Percentiles rank a stretch among this genome's conserved stretches.
Conservation (phyloP, 352 stramenopile genomes). For the Stephanocyclus meneghinianus region DNA sequence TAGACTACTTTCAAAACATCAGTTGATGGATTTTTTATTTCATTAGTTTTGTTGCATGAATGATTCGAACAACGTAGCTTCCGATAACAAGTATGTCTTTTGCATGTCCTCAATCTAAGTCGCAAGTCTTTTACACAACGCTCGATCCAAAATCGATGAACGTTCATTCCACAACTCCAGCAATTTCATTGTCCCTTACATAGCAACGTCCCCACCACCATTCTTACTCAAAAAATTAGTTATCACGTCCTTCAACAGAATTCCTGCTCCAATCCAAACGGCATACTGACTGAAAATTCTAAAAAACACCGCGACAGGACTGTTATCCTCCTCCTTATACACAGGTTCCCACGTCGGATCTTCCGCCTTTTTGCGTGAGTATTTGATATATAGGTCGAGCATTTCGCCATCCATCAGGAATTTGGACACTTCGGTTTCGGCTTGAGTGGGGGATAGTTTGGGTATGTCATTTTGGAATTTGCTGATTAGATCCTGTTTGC, state of each 20-base stretch:
- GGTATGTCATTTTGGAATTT: conserved; percentile 73
- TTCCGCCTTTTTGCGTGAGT: conserved; percentile 56
- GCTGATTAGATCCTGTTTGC: conserved; percentile 62
- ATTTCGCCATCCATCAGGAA: conserved; percentile 80
- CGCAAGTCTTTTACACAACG: too few species aligned
- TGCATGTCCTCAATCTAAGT: too few species aligned
- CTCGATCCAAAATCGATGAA: too few species aligned
- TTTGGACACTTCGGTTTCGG: conserved; percentile 63
- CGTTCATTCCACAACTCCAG: background rate
- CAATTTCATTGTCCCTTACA: background rate
- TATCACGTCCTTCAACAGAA: conserved; percentile 46
- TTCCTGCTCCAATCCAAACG: conserved; percentile 59
- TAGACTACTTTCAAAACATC: too few species aligned
- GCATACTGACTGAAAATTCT: conserved; percentile 58
- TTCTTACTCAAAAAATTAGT: conserved; percentile 22
- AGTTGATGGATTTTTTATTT: too few species aligned
- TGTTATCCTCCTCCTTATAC: conserved; percentile 35
- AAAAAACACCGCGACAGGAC: conserved; percentile 12
- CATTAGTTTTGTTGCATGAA: too few species aligned
- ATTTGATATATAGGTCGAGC: conserved; percentile 73
- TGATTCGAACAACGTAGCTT: too few species aligned
- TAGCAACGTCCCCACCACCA: conserved; percentile 9
- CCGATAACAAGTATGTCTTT: too few species aligned
- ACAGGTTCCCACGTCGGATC: conserved; percentile 60
- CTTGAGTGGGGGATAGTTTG: conserved; percentile 35